These are phyloP conservation scores for Ceratocystis smalleyi DNA, from an alignment of 2,329 filamentous ascomycete species.

Conservation along the genomic window DNA sequence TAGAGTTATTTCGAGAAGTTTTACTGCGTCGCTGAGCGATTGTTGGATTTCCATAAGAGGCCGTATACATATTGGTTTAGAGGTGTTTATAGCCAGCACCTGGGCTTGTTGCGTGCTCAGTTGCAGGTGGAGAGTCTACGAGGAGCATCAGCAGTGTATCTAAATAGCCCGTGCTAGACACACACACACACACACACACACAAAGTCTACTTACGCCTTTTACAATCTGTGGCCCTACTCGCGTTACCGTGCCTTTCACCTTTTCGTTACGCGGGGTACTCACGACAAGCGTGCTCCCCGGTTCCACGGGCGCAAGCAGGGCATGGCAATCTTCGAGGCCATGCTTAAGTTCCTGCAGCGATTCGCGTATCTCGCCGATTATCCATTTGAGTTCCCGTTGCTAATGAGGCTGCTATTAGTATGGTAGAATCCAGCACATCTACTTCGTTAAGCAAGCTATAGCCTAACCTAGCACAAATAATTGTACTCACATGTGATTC, in stretches of 20 bases:
- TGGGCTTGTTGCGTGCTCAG: slow-evolving; percentile 49
- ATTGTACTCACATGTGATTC: slow-evolving; percentile 33
- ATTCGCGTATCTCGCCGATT: slow-evolving; percentile 33
- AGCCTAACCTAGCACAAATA: background rate
- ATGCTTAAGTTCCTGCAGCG: slow-evolving; percentile 36
- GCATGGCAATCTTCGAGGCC: slow-evolving; percentile 81
- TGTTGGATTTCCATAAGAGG: slow-evolving; percentile 57
- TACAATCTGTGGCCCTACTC: slow-evolving; percentile 77
- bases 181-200: background rate
- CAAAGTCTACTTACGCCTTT: slow-evolving; percentile 53
- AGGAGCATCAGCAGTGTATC: slow-evolving; percentile 7
- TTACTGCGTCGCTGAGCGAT: slow-evolving; percentile 69
- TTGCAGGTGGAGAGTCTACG: slow-evolving; percentile 58
- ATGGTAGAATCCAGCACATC: background rate
- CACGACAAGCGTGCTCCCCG: slow-evolving; percentile 76
- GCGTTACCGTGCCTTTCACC: slow-evolving; percentile 83
- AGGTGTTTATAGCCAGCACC: slow-evolving; percentile 33
- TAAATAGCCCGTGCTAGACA: background rate
- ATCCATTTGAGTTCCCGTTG: slow-evolving; percentile 41
- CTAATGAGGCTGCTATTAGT: slow-evolving; percentile 23
- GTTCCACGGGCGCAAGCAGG: slow-evolving; percentile 68
- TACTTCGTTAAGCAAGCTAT: background rate
- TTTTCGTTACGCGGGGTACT: slow-evolving; percentile 75
- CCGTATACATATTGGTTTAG: slow-evolving; percentile 42
- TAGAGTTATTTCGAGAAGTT: slow-evolving; percentile 63